Evolutionary conservation across 352 stramenopile genomes (phyloP).

Genomic region (Pythium periplocum): DNA sequence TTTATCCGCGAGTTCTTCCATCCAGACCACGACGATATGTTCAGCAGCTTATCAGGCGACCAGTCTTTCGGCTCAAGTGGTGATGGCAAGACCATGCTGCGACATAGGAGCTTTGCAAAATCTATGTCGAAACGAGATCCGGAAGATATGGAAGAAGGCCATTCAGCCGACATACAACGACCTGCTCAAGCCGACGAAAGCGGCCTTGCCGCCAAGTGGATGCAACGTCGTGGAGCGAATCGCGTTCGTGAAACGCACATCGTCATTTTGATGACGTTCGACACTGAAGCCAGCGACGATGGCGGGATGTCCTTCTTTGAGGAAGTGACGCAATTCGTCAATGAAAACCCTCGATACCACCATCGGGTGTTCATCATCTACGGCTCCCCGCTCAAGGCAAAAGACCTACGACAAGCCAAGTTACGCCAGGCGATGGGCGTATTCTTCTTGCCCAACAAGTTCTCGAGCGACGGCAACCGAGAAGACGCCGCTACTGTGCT

Average conservation of each 20-base stretch:
- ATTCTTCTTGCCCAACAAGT: constrained; percentile 85
- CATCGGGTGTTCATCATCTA: constrained; percentile 82
- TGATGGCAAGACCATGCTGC: too few relatives aligned
- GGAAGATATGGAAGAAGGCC: constrained; percentile 20
- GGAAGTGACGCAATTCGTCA: constrained; percentile 63
- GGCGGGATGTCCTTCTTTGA: constrained; percentile 39
- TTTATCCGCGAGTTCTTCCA: constrained; percentile 89
- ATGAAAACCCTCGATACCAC: constrained; percentile 59
- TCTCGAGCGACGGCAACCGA: constrained; percentile 68
- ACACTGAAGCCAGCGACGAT: constrained; percentile 21
- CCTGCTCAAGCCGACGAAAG: not conserved
- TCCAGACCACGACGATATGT: constrained; percentile 59
- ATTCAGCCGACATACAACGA: too few relatives aligned
- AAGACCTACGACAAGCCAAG: constrained; percentile 53
- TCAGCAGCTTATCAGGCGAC: constrained; percentile 3
- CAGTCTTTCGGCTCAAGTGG: too few relatives aligned
- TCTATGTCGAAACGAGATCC: not conserved
- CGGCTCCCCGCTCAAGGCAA: constrained; percentile 51
- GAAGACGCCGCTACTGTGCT: constrained; percentile 81
- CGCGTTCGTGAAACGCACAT: constrained; percentile 75
- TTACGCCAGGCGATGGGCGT: constrained; percentile 65
- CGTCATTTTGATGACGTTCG: constrained; percentile 74
- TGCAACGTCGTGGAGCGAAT: constrained; percentile 32
- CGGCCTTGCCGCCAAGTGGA: constrained; percentile 35
- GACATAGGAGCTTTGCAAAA: too few relatives aligned